Conservation (phyloP, 139 green algal species). For the Deuterostichococcus epilithicus region DNA sequence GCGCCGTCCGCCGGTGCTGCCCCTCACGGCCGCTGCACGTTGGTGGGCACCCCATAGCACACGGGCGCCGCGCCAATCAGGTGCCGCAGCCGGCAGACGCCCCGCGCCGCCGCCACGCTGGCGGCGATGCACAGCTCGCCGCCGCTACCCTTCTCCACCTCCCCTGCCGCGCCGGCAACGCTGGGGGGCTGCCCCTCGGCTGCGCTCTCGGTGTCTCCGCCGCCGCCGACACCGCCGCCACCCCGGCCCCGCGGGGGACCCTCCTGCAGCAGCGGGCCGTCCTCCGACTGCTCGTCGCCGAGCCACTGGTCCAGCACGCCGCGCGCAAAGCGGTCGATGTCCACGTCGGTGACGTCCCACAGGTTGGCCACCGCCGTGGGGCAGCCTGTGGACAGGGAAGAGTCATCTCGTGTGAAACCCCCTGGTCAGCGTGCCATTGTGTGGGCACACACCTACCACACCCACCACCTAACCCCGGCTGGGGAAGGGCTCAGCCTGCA, state of each 20-base stretch:
- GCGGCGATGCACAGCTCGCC: conserved; percentile 14
- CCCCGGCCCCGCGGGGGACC: neutral
- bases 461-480: no score
- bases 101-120: conserved; percentile 42
- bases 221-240: neutral
- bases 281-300: neutral
- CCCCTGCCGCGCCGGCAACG: neutral
- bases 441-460: neutral
- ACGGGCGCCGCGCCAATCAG: conserved; percentile 86
- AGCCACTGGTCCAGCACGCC: conserved; percentile 67
- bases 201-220: neutral
- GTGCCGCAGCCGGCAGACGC: conserved; percentile 66
- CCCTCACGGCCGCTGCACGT: no score
- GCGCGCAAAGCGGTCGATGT: conserved; percentile 87
- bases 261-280: neutral
- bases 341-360: conserved; percentile 95
- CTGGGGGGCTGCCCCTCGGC: no score
- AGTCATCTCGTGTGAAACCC: neutral
- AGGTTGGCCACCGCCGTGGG: conserved; percentile 82
- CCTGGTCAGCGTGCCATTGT: no score
- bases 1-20: no score
- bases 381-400: conserved; percentile 47
- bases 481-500: no score
- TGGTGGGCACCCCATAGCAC: conserved; percentile 80
- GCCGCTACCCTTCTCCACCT: neutral